Evolutionary conservation across 2,329 filamentous ascomycete genomes (phyloP), one percentile per base, ranked within the genome.

Genomic region (Diaporthe caulivora): DNA sequence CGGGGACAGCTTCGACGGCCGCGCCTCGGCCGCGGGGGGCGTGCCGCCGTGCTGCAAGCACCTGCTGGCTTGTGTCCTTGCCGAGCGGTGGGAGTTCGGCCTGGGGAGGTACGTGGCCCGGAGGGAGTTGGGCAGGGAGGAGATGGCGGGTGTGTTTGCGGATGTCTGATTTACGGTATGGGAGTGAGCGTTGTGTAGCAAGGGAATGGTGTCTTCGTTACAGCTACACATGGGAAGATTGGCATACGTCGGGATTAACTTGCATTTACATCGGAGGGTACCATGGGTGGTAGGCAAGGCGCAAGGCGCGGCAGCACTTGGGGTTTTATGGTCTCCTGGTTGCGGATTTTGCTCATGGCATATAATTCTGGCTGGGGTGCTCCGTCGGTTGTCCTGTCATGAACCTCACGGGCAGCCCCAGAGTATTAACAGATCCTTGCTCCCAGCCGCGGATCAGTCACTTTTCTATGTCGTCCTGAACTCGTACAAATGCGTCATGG

Each of bases 21-120:
- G 58, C 1, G 54, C n/a, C n/a, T n/a, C 74, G 8, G 77, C 75
- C 2, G 21, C 42, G 8, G 79, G 76, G 9, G 78, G 74, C 47
- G 79, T 83, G 49, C 84, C 88, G 73, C 89, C 91, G 78, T 94
- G 83, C 71, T 99, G 96, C 81, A 98, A 98, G 84, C 96, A 99
- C 82, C 83, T 98, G 7, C 88, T 98, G 21, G 96, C 96, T 1
- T 97, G 94, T 81, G 83, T 96, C 53, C 81, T 98, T 71, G 92
- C 88, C 8, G 92, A 94, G 80, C 86, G 87, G 60, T 95, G 94
- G 85, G 80, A 80, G 0, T 81, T 76, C 3, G 81, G 91, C 37
- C 88, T 97, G 77, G 88, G 86, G 6, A 78, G 78, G 1, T 89
- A 89, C 77, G 86, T 93, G 21, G 86, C 88, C 72, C 87, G 89